phyloP scores from a whole-genome alignment of 108 stramenopile genomes.

The Cyclotella sp. region DNA sequence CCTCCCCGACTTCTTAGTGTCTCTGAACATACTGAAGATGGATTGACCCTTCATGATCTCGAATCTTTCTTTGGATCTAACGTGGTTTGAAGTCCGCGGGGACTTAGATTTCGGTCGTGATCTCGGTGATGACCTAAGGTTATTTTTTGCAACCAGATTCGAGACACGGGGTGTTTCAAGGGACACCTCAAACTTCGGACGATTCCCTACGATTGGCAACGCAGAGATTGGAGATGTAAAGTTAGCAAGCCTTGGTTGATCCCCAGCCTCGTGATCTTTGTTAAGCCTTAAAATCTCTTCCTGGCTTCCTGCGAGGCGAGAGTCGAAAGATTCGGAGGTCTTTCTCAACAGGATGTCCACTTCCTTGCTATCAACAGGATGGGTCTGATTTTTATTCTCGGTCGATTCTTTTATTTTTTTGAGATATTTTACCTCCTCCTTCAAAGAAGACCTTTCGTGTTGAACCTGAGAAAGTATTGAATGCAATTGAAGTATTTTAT shows the following conservation, averaged over 20 bases:
- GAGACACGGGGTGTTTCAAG: conserved; percentile 13
- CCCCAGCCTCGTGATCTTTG: conserved; percentile 8
- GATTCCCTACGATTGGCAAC: neutral
- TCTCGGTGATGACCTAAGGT: neutral
- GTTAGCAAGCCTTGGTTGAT: conserved; percentile 17
- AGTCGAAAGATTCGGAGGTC: conserved; percentile 11
- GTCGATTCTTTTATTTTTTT: conserved; percentile 31
- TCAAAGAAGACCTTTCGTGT: conserved; percentile 24
- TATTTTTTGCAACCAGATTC: conserved; percentile 2
- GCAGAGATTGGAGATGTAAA: neutral
- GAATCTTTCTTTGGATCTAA: conserved; percentile 31
- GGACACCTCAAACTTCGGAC: conserved; percentile 31
- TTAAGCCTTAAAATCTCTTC: conserved; percentile 22
- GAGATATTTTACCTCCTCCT: conserved; percentile 35
- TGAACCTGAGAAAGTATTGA: conserved; percentile 15
- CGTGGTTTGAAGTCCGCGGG: neutral
- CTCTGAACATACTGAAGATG: conserved; percentile 38
- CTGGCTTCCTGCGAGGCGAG: conserved; percentile 14
- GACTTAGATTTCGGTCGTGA: neutral
- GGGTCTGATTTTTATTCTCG: neutral
- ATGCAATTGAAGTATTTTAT: conserved; percentile 22
- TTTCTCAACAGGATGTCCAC: conserved; percentile 1
- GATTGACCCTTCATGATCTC: conserved; percentile 46
- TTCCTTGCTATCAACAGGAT: neutral
- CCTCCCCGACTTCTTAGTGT: conserved; percentile 42